phyloP scores from a whole-genome alignment of 306 rosid genomes.

The Cucurbita argyrosperma region DNA sequence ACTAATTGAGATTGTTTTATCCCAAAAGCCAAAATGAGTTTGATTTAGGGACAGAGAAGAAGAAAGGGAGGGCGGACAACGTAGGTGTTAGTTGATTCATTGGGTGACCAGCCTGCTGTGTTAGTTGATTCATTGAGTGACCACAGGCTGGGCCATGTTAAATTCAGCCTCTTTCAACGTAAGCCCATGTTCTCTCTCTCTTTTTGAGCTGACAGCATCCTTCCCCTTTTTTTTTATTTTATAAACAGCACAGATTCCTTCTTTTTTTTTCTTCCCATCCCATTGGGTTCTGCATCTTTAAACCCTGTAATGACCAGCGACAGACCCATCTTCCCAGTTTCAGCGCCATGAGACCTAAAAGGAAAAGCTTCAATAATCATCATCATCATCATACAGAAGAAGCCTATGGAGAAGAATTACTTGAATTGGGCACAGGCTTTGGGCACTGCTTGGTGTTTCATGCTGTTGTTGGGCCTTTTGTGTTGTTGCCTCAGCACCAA shows the following conservation, averaged over 20 bases:
- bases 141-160: constrained; percentile 30
- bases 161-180: constrained; percentile 16
- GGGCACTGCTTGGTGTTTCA: constrained; percentile 53
- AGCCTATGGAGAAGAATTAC: constrained; percentile 17
- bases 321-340: neutral
- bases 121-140: too few species aligned
- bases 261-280: neutral
- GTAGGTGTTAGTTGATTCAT: too few species aligned
- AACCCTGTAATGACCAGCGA: neutral
- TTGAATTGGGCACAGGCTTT: constrained; percentile 46
- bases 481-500: constrained; percentile 71
- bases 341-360: neutral
- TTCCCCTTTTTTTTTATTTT: neutral
- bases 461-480: constrained; percentile 46
- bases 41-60: too few species aligned
- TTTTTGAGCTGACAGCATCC: constrained; percentile 6
- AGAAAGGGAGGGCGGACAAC: too few species aligned
- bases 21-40: too few species aligned
- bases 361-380: neutral
- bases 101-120: too few species aligned
- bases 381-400: neutral
- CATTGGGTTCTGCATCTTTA: neutral
- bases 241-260: constrained; percentile 3
- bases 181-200: constrained; percentile 17
- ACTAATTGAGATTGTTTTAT: too few species aligned